Conservation (phyloP, 805 yeast species). For the Wickerhamomyces chaumierensis region DNA sequence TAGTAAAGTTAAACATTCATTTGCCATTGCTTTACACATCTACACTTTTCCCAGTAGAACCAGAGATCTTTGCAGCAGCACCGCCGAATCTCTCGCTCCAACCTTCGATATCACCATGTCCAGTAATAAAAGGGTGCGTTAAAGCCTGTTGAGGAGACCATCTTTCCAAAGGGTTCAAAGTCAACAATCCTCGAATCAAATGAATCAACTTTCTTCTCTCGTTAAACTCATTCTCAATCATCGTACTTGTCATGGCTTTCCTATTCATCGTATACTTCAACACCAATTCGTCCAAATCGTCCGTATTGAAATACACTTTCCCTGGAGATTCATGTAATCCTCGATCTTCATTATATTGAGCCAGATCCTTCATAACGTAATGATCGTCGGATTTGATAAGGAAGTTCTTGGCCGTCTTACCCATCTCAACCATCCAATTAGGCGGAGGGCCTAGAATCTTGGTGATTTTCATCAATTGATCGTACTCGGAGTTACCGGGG, state of each 20-base stretch:
- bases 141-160: conserved; percentile 96
- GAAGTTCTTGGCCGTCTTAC: conserved; percentile 68
- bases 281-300: conserved; percentile 60
- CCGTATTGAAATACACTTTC: conserved; percentile 67
- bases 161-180: conserved; percentile 83
- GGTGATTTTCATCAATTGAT: conserved; percentile 74
- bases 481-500: conserved; percentile 91
- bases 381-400: conserved; percentile 19
- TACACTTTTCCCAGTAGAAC: too few relatives aligned
- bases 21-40: background rate
- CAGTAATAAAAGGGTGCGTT: conserved; percentile 81
- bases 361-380: conserved; percentile 23
- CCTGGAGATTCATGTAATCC: conserved; percentile 62
- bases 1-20: too few relatives aligned
- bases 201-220: conserved; percentile 67
- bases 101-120: conserved; percentile 8
- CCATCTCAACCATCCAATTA: conserved; percentile 94
- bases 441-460: conserved; percentile 84
- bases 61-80: too few relatives aligned
- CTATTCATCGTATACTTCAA: conserved; percentile 62
- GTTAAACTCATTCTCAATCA: conserved; percentile 58
- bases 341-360: conserved; percentile 42
- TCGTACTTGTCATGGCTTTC: conserved; percentile 33
- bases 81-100: background rate
- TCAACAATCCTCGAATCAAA: conserved; percentile 66